These are phyloP conservation scores for Tricladium varicosporioides DNA, from an alignment of 2,329 filamentous ascomycete species.

Conservation along the genomic window DNA sequence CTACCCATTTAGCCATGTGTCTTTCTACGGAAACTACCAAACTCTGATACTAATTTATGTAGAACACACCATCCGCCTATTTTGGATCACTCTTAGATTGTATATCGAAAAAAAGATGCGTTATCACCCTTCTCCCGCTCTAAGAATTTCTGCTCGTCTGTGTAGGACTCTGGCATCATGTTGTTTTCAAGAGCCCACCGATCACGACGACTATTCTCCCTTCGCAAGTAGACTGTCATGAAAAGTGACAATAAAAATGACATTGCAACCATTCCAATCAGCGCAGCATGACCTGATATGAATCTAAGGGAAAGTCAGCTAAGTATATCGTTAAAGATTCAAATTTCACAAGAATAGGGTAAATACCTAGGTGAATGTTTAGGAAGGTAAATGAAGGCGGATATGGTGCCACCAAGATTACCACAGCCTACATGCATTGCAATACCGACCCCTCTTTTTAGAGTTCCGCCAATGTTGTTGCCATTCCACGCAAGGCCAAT, in stretches of 20 bases:
- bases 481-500: too few relatives aligned
- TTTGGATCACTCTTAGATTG: conserved; percentile 34
- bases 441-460: too few relatives aligned
- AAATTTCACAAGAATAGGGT: neutral
- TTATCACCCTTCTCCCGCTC: conserved; percentile 57
- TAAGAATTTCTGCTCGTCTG: conserved; percentile 49
- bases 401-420: conserved; percentile 73
- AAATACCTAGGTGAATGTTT: conserved; percentile 37
- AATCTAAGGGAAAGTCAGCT: conserved; percentile 32
- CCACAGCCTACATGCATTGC: conserved; percentile 40
- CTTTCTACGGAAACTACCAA: too few relatives aligned
- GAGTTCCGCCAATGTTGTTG: too few relatives aligned
- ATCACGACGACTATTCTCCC: conserved; percentile 56
- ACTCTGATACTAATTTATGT: too few relatives aligned
- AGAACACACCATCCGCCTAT: too few relatives aligned
- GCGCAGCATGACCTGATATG: conserved; percentile 44
- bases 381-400: conserved; percentile 47
- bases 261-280: conserved; percentile 45
- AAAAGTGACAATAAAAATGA: conserved; percentile 47
- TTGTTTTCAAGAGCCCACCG: conserved; percentile 34
- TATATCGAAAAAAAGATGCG: conserved; percentile 55
- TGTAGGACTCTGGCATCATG: conserved; percentile 49
- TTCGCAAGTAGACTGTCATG: conserved; percentile 56
- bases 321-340: neutral
- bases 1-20: too few relatives aligned